phyloP scores from a whole-genome alignment of 768 basidiomycete species.

The Mrakia gelida region DNA sequence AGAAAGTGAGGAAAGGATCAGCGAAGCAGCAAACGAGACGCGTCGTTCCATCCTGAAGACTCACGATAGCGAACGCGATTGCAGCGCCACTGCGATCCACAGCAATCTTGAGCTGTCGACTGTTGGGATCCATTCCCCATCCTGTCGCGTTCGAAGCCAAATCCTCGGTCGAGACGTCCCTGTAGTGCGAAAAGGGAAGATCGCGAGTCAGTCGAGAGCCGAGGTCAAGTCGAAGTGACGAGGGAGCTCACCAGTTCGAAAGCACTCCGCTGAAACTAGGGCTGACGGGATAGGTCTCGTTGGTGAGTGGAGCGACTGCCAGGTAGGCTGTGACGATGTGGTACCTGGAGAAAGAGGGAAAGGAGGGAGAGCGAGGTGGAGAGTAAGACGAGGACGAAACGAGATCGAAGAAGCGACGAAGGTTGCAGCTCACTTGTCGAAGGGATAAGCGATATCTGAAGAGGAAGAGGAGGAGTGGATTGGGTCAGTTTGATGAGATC shows the following conservation, averaged over 20 bases:
- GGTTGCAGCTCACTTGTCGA: not conserved
- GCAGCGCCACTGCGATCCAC: not conserved
- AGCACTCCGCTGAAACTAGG: not conserved
- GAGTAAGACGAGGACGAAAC: too few species aligned
- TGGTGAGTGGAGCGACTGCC: not conserved
- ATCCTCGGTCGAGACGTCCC: not conserved
- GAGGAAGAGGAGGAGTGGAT: not conserved
- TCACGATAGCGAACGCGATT: not conserved
- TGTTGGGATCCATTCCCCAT: not conserved
- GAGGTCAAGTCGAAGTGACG: not conserved
- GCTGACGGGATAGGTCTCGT: not conserved
- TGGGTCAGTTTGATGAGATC: too few species aligned
- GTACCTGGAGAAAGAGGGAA: not conserved
- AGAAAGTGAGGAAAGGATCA: too few species aligned
- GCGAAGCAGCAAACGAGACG: too few species aligned
- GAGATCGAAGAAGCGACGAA: too few species aligned
- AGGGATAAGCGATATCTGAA: not conserved
- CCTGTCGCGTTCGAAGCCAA: not conserved
- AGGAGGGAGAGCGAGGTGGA: too few species aligned
- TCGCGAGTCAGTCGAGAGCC: not conserved
- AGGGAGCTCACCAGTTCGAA: not conserved
- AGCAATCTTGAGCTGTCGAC: not conserved
- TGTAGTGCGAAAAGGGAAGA: not conserved
- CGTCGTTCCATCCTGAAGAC: too few species aligned
- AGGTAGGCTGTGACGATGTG: not conserved